Percentiles rank a stretch among this genome's conserved stretches.
Conservation (phyloP, 2,329 filamentous ascomycete genomes). For the Aspergillus floridensis region DNA sequence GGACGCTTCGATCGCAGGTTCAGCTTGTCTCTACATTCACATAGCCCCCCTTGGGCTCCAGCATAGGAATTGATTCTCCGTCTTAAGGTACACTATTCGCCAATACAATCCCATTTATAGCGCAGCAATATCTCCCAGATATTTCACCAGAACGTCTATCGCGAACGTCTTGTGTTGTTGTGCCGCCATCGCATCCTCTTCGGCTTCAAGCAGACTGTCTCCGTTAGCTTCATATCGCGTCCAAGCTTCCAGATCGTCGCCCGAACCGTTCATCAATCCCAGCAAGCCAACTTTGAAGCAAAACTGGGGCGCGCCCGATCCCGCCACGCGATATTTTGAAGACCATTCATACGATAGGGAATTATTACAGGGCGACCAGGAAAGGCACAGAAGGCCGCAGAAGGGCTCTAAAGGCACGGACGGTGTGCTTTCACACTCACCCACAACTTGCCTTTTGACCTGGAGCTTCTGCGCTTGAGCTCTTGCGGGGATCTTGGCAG, state of each 20-base stretch:
- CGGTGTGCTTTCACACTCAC: background rate
- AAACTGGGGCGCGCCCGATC: background rate
- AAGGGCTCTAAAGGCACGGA: background rate
- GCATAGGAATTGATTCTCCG: constrained; percentile 18
- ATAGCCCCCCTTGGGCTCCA: constrained; percentile 13
- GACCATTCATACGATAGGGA: background rate
- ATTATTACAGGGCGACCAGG: background rate
- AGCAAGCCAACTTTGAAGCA: background rate
- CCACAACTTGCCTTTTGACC: background rate
- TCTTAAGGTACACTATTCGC: constrained; percentile 9
- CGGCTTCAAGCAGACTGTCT: constrained; percentile 9
- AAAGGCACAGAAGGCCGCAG: background rate
- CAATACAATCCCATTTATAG: constrained; percentile 3
- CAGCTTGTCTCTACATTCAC: constrained; percentile 17
- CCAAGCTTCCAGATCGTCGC: constrained; percentile 11
- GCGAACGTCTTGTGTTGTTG: constrained; percentile 12
- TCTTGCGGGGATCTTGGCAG: background rate
- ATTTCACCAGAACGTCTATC: constrained; percentile 2
- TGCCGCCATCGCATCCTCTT: constrained; percentile 19
- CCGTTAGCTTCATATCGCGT: constrained; percentile 21
- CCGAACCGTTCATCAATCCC: background rate
- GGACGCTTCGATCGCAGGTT: constrained; percentile 23
- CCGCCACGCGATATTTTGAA: background rate
- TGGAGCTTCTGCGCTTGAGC: background rate
- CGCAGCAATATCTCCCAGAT: constrained; percentile 7